Evolutionary conservation across 2,329 filamentous ascomycete species (phyloP), one percentile per base, ranked within the genome.

Genomic region (Botrytis squamosa): DNA sequence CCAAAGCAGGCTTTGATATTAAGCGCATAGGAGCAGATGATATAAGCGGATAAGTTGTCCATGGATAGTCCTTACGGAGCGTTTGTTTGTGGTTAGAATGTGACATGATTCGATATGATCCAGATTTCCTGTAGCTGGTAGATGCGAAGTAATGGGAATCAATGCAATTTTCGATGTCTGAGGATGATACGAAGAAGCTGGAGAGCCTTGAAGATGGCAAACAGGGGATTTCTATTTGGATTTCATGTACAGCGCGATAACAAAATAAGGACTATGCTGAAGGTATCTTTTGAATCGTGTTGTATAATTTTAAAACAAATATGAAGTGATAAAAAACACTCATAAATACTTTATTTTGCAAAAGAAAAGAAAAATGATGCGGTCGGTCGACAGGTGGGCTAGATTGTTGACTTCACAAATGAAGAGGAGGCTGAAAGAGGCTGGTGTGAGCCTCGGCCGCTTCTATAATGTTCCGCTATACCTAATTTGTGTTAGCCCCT

Each of bases 11-110:
- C 80, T 86, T 79, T 81, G 85, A 77, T 86, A 93, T 88, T 52
- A 89, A 84, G 64, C 90, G 87, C 92, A 94, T 93, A 0, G 92
- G 92, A 1, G 90, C 91, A 55, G 85, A 84, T 64, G 86, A 84
- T 44, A 94, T 85, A 33, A 92, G 55, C 29, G 74, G 74, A 63
- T 69, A 60, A 29, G 63, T 44, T 44, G 59, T 72, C 74, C 74
- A 75, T 68, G 74, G 72, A 25, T 74, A 75, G 60, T 71, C 68
- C n/a, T 66, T 71, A 38, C 70, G 59, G 40, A 74, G 72, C 12
- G 65, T 70, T 70, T 73, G 55, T 33, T 62, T 70, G 20, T 73
- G 66, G 57, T 59, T 69, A 22, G 42, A 55, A 22, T 33, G 65
- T 20, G 66, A 46, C 71, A 73, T 73, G 42, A 64, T 29, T 63